A percentile compares a stretch with the other conserved stretches of the same genome.
These are phyloP conservation scores for Kwoniella botswanensis DNA, from an alignment of 768 basidiomycete genomes.

Conservation along the genomic window DNA sequence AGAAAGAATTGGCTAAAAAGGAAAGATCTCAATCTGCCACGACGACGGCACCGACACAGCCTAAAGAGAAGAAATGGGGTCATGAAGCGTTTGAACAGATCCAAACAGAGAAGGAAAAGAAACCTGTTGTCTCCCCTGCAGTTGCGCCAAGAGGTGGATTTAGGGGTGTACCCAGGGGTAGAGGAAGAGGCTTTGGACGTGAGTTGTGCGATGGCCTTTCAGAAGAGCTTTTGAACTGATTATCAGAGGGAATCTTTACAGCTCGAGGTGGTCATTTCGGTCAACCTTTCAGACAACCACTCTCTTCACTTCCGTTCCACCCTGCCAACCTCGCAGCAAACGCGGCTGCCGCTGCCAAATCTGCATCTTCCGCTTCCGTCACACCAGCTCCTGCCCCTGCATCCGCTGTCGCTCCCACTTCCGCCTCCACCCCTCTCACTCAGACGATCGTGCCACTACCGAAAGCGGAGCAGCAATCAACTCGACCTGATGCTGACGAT, in stretches of 20 bases:
- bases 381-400: conserved; percentile 1
- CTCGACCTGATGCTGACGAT: conserved; percentile 36
- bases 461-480: conserved; percentile 26
- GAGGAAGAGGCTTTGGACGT: conserved; percentile 36
- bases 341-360: conserved; percentile 11
- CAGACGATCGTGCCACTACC: background rate
- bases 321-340: conserved; percentile 13
- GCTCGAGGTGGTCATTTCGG: conserved; percentile 33
- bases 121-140: background rate
- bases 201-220: conserved; percentile 7
- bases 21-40: background rate
- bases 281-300: conserved; percentile 15
- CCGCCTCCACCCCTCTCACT: conserved; percentile 2
- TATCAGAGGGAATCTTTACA: background rate
- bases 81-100: conserved; percentile 49
- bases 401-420: background rate
- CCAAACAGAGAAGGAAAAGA: conserved; percentile 10
- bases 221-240: background rate
- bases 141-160: conserved; percentile 6
- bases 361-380: background rate
- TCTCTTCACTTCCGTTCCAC: conserved; percentile 19
- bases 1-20: conserved; percentile 5
- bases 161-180: conserved; percentile 27
- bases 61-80: conserved; percentile 41
- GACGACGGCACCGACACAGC: background rate